Percentiles rank a stretch among this genome's conserved stretches.
These are phyloP conservation scores for Entomortierella chlamydospora DNA, from an alignment of 192 early-diverging fungal genomes.

Conservation along the genomic window DNA sequence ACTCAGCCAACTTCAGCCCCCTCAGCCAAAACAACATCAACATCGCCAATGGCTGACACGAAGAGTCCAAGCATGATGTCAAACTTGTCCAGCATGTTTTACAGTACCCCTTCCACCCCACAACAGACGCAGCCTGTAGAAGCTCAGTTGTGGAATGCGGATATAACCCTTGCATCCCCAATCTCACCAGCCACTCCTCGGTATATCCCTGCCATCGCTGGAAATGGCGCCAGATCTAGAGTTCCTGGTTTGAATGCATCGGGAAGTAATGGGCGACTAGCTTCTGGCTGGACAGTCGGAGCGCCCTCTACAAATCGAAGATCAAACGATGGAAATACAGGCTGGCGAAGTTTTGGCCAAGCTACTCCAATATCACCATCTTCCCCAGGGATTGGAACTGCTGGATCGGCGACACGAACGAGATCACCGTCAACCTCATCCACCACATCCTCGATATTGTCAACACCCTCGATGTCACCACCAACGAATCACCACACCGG, in stretches of 20 bases:
- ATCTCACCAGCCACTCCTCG: slow-evolving; percentile 42
- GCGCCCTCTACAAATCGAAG: not conserved
- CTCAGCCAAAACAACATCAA: not conserved
- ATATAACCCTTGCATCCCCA: slow-evolving; percentile 7
- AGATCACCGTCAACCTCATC: not conserved
- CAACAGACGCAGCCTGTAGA: slow-evolving; percentile 14
- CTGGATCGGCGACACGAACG: not conserved
- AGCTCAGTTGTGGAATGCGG: slow-evolving; percentile 48
- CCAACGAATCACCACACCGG: not conserved
- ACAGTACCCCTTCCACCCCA: not conserved
- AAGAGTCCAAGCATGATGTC: slow-evolving; percentile 21
- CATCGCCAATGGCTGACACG: not conserved
- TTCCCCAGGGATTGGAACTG: not conserved
- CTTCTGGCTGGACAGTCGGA: slow-evolving; percentile 4
- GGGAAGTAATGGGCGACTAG: not conserved
- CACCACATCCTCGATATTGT: not conserved
- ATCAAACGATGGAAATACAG: not conserved
- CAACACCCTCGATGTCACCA: not conserved
- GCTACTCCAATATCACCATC: not conserved
- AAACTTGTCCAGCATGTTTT: slow-evolving; percentile 24
- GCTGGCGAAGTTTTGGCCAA: slow-evolving; percentile 12
- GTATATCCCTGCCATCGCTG: slow-evolving; percentile 40
- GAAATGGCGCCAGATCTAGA: slow-evolving; percentile 3
- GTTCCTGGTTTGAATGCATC: not conserved
- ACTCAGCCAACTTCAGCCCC: not conserved